These are phyloP conservation scores for Aeschynomene evenia DNA, from an alignment of 306 rosid species.

Conservation along the genomic window DNA sequence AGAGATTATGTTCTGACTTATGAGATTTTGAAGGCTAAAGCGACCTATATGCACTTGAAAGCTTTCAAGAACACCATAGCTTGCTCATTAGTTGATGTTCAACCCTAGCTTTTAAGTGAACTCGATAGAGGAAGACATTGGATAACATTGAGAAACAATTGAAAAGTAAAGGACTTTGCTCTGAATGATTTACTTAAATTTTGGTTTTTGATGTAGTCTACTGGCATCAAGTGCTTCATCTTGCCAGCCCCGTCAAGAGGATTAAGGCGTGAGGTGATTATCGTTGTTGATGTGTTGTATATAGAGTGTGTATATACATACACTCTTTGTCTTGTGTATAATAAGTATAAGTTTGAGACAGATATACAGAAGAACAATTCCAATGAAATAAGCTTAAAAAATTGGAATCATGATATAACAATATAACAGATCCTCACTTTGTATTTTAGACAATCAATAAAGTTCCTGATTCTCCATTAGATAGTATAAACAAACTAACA, in stretches of 20 bases:
- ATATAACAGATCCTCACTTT: neutral
- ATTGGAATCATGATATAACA: neutral
- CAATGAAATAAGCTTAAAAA: neutral
- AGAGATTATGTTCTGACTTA: neutral
- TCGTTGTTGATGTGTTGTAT: neutral
- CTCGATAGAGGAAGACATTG: neutral
- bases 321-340: neutral
- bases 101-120: conserved; percentile 2
- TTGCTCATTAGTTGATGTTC: neutral
- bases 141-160: neutral
- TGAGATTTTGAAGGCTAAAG: conserved; percentile 11
- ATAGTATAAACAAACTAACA: neutral
- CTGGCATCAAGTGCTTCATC: neutral
- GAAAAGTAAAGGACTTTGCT: neutral
- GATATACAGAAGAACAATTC: neutral
- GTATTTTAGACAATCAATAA: neutral
- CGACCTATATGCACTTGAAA: conserved; percentile 4
- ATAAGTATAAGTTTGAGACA: neutral
- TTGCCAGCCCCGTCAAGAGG: neutral
- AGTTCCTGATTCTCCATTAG: neutral
- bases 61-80: conserved; percentile 22
- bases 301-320: neutral
- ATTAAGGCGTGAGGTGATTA: neutral
- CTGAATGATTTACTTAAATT: neutral
- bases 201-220: neutral